These are phyloP conservation scores for Rhodosporidiobolus odoratus DNA, from an alignment of 768 basidiomycete species.

Conservation along the genomic window DNA sequence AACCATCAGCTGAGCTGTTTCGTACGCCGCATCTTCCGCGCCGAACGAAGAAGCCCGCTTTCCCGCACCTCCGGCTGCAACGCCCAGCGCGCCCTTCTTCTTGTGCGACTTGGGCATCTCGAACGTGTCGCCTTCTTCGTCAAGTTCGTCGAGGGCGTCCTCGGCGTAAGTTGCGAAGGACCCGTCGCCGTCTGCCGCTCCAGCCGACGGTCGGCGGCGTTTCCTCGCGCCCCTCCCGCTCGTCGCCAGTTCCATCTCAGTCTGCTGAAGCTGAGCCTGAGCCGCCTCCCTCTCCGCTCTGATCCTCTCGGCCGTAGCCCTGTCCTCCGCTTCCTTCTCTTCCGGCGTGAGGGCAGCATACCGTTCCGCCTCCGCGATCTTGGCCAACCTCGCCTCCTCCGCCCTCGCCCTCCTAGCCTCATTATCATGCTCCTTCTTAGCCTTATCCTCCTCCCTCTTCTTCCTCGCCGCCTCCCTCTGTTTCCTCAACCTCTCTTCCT, in stretches of 20 bases:
- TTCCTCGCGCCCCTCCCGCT: slow-evolving; percentile 33
- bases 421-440: slow-evolving; percentile 33
- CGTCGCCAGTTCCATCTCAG: slow-evolving; percentile 23
- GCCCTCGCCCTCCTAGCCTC: slow-evolving; percentile 20
- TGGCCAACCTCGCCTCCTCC: slow-evolving; percentile 32
- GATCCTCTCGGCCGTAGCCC: slow-evolving; percentile 5
- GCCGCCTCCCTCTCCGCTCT: slow-evolving; percentile 18
- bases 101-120: background rate
- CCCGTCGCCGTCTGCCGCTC: background rate
- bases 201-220: slow-evolving; percentile 1
- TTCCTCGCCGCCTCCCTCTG: slow-evolving; percentile 34
- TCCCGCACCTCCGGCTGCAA: slow-evolving; percentile 53
- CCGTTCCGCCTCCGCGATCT: slow-evolving; percentile 28
- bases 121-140: slow-evolving; percentile 6
- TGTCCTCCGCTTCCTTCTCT: slow-evolving; percentile 34
- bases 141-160: slow-evolving; percentile 30
- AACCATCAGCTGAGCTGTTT: slow-evolving; percentile 9
- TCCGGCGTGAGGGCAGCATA: slow-evolving; percentile 29
- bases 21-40: slow-evolving; percentile 6
- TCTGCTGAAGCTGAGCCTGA: background rate
- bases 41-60: slow-evolving; percentile 45
- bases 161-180: slow-evolving; percentile 25
- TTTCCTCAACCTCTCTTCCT: slow-evolving; percentile 34
- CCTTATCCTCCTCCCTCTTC: slow-evolving; percentile 35
- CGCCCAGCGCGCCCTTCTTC: background rate